Evolutionary conservation across 192 early-diverging fungal genomes (phyloP).

Genomic region (Coemansia sp.): DNA sequence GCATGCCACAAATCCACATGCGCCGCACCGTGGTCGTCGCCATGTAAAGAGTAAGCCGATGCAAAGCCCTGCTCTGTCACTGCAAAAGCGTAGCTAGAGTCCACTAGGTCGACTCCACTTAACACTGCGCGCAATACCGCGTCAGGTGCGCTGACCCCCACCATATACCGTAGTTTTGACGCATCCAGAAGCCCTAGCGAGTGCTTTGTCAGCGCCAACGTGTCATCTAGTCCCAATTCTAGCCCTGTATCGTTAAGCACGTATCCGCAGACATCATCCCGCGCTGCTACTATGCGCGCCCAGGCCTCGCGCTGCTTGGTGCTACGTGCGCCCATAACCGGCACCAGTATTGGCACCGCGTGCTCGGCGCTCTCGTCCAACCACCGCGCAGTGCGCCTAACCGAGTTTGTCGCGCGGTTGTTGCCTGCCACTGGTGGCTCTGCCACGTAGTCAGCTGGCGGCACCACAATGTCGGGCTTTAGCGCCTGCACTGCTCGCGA

Average conservation of each 20-base stretch:
- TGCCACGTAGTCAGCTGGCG: constrained; percentile 46
- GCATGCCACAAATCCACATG: constrained; percentile 61
- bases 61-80: constrained; percentile 69
- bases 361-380: constrained; percentile 33
- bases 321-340: constrained; percentile 48
- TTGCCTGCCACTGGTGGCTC: constrained; percentile 40
- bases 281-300: constrained; percentile 22
- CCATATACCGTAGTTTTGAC: constrained; percentile 46
- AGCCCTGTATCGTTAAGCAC: constrained; percentile 41
- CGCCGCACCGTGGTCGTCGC: constrained; percentile 1
- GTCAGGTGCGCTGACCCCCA: constrained; percentile 48
- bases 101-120: constrained; percentile 69
- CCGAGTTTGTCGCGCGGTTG: constrained; percentile 52
- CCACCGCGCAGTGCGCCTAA: constrained; percentile 42
- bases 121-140: constrained; percentile 37
- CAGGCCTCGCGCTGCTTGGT: constrained; percentile 30
- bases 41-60: constrained; percentile 55
- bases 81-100: constrained; percentile 64
- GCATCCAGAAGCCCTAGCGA: constrained; percentile 35
- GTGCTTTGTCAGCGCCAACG: constrained; percentile 33
- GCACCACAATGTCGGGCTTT: constrained; percentile 41
- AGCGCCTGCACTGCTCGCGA: constrained; percentile 24
- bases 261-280: constrained; percentile 30
- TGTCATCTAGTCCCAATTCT: constrained; percentile 23
- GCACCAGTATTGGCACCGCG: constrained; percentile 43